These are phyloP conservation scores for Amauroascus niger DNA, from an alignment of 2,329 filamentous ascomycete species.

Conservation along the genomic window DNA sequence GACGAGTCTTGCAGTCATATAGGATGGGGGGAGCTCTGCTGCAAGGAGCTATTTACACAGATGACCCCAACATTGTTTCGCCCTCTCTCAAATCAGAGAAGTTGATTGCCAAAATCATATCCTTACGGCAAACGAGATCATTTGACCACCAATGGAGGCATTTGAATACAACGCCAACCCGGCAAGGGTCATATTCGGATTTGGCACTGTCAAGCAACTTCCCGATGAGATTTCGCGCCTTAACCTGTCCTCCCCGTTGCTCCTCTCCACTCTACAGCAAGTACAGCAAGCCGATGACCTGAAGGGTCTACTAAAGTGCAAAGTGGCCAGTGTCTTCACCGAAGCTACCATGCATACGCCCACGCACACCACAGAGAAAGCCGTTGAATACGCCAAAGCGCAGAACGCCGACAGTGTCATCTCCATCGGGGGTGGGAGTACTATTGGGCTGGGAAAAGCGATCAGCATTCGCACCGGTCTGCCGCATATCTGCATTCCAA, in stretches of 20 bases:
- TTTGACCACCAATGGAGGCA: slow-evolving; percentile 36
- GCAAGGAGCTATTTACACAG: neutral
- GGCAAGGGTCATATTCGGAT: slow-evolving; percentile 48
- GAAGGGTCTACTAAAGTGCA: slow-evolving; percentile 37
- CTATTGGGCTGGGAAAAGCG: slow-evolving; percentile 53
- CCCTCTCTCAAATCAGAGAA: neutral
- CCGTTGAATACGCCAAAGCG: slow-evolving; percentile 40
- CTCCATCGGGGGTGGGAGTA: slow-evolving; percentile 54
- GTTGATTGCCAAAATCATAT: neutral
- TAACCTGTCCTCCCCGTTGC: slow-evolving; percentile 42
- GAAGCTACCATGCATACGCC: slow-evolving; percentile 57
- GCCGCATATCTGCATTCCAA: slow-evolving; percentile 52
- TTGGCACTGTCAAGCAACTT: slow-evolving; percentile 44
- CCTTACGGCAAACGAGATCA: neutral
- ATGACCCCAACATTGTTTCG: slow-evolving; percentile 2
- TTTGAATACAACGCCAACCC: slow-evolving; percentile 50
- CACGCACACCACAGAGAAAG: slow-evolving; percentile 47
- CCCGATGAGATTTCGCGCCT: slow-evolving; percentile 38
- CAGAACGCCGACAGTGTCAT: slow-evolving; percentile 47
- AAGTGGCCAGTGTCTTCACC: slow-evolving; percentile 44
- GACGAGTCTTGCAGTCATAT: neutral
- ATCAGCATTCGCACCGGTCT: slow-evolving; percentile 45
- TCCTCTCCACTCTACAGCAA: slow-evolving; percentile 50
- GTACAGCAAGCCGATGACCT: slow-evolving; percentile 39
- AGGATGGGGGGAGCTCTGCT: neutral